Evolutionary conservation across 2,329 filamentous ascomycete genomes (phyloP).

Genomic region (Emmonsiellopsis sp.): DNA sequence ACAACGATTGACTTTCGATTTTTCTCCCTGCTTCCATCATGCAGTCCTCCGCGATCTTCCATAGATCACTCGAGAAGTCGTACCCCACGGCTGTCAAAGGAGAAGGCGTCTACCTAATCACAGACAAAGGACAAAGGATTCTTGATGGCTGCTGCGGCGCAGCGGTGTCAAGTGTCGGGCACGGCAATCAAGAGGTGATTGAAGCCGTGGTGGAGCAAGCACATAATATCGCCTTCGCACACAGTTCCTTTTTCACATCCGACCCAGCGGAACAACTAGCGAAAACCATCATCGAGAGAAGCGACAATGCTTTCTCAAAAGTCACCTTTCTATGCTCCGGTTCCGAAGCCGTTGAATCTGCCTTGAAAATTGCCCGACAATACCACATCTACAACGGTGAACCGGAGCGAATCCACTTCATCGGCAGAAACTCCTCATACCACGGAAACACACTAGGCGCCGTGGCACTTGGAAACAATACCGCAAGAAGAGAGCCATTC

Average conservation of each 20-base stretch:
- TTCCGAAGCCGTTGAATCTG: constrained; percentile 37
- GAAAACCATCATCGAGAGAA: constrained; percentile 24
- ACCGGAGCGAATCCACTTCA: constrained; percentile 30
- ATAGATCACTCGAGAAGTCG: constrained; percentile 1
- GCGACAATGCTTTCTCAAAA: constrained; percentile 11
- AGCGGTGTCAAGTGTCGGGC: constrained; percentile 40
- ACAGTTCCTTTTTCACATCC: constrained; percentile 36
- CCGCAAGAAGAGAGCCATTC: constrained; percentile 24
- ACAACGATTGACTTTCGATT: background rate
- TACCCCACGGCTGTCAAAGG: constrained; percentile 16
- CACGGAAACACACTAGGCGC: constrained; percentile 44
- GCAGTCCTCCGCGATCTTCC: background rate
- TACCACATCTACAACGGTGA: constrained; percentile 36
- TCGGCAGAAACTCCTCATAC: constrained; percentile 38
- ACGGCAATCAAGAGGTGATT: constrained; percentile 33
- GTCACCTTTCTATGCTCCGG: constrained; percentile 17
- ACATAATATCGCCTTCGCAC: constrained; percentile 33
- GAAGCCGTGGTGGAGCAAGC: constrained; percentile 35
- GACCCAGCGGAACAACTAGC: constrained; percentile 33
- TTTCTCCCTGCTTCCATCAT: background rate
- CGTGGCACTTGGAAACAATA: constrained; percentile 32
- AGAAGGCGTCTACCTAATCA: constrained; percentile 30
- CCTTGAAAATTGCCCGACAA: constrained; percentile 41
- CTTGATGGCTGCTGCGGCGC: constrained; percentile 40
- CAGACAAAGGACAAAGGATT: constrained; percentile 33